Conservation (phyloP, 495 filamentous ascomycete genomes). For the Tuber magnatum region DNA sequence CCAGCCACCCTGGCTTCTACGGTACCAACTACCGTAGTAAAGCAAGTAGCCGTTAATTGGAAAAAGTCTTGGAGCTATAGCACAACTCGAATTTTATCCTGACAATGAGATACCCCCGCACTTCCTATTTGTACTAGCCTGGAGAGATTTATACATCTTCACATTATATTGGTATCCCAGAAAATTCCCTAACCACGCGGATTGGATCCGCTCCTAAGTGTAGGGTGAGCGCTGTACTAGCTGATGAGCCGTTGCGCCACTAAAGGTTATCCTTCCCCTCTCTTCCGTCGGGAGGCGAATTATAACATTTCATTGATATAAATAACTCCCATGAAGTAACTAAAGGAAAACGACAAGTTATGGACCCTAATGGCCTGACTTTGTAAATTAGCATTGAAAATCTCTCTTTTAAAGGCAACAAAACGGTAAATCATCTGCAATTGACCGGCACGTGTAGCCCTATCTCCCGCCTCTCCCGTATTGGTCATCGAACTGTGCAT, state of each 20-base stretch:
- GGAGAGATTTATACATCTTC: neutral
- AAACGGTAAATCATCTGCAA: neutral
- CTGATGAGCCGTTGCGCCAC: too few species aligned
- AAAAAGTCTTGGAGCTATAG: neutral
- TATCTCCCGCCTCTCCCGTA: neutral
- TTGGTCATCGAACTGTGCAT: conserved; percentile 36
- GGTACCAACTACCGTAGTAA: neutral
- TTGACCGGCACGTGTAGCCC: neutral
- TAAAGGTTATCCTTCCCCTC: neutral
- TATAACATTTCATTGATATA: neutral
- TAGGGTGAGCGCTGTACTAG: neutral
- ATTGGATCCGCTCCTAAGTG: neutral
- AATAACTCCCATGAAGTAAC: neutral
- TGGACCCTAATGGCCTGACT: neutral
- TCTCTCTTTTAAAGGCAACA: neutral
- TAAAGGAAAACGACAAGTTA: neutral
- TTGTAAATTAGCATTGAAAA: neutral
- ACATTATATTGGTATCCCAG: neutral
- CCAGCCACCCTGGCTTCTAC: neutral
- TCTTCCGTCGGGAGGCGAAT: neutral
- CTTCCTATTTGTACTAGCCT: neutral
- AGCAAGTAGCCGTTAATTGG: neutral
- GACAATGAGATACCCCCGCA: neutral
- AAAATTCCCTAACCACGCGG: neutral
- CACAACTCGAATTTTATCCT: neutral